A percentile compares a stretch with the other conserved stretches of the same genome.
Conservation (phyloP, 306 rosid species). For the Canavalia ensiformis region DNA sequence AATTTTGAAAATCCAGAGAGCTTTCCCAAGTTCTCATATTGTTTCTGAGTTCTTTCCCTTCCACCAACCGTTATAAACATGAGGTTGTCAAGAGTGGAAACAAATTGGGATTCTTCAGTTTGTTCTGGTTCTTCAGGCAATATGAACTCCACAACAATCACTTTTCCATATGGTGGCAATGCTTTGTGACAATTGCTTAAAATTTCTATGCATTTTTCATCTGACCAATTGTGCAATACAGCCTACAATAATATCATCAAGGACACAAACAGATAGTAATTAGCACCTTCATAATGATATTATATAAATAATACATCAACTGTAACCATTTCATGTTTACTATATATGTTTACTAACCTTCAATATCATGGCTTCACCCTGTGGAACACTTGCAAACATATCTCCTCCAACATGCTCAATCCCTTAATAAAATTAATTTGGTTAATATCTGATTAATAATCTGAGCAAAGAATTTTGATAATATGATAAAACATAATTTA, state of each 20-base stretch:
- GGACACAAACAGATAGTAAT: background rate
- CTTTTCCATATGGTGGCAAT: conserved; percentile 47
- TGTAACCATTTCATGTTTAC: background rate
- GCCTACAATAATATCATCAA: conserved; percentile 21
- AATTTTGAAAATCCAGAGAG: conserved; percentile 47
- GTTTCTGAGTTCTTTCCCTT: conserved; percentile 52
- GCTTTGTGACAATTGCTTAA: conserved; percentile 50
- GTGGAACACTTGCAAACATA: conserved; percentile 49
- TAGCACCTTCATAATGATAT: background rate
- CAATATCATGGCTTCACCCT: conserved; percentile 47
- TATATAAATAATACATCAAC: background rate
- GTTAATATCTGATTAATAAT: background rate
- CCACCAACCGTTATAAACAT: conserved; percentile 55
- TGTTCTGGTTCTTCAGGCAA: conserved; percentile 49
- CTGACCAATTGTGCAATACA: conserved; percentile 51
- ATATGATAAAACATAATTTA: no score
- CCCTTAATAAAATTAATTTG: conserved; percentile 26
- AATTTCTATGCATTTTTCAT: conserved; percentile 44
- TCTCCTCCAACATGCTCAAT: conserved; percentile 55
- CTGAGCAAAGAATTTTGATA: background rate
- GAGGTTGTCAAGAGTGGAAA: conserved; percentile 43
- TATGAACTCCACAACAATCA: conserved; percentile 50
- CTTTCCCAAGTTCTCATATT: conserved; percentile 26
- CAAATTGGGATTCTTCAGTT: conserved; percentile 26
- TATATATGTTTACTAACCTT: conserved; percentile 29